Percentiles rank a stretch among this genome's conserved stretches.
Conservation (phyloP, 2,329 filamentous ascomycete genomes). For the Fusarium nematophilum region DNA sequence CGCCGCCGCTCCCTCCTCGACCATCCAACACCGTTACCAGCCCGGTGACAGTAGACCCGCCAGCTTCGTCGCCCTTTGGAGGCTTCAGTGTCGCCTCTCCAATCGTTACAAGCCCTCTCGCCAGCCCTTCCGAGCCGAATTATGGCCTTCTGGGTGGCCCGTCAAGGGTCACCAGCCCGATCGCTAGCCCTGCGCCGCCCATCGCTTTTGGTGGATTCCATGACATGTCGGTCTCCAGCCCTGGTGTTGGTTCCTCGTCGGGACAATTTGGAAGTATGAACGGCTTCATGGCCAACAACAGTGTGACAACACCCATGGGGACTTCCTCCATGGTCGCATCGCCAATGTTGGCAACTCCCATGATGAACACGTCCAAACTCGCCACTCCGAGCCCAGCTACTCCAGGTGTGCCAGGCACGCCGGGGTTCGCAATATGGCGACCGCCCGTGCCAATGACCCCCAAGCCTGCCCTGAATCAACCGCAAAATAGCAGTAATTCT, state of each 20-base stretch:
- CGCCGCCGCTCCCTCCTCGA: conserved; percentile 51
- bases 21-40: conserved; percentile 45
- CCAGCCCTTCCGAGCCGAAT: conserved; percentile 47
- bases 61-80: conserved; percentile 47
- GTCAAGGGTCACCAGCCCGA: conserved; percentile 48
- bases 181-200: conserved; percentile 45
- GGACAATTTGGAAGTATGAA: conserved; percentile 49
- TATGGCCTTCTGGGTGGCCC: conserved; percentile 47
- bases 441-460: conserved; percentile 46
- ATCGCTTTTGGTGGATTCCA: conserved; percentile 49
- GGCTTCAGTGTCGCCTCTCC: conserved; percentile 45
- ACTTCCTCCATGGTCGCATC: conserved; percentile 38
- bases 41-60: conserved; percentile 40
- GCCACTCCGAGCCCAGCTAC: conserved; percentile 29
- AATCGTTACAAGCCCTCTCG: conserved; percentile 48
- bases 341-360: conserved; percentile 39
- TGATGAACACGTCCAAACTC: conserved; percentile 36
- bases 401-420: conserved; percentile 46
- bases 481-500: conserved; percentile 35
- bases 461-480: conserved; percentile 38
- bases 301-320: conserved; percentile 44
- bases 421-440: conserved; percentile 53
- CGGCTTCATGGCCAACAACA: conserved; percentile 47
- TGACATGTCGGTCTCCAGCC: conserved; percentile 45
- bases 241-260: conserved; percentile 41